Evolutionary conservation across 2,329 filamentous ascomycete species (phyloP).

Genomic region (Talaromyces amestolkiae): DNA sequence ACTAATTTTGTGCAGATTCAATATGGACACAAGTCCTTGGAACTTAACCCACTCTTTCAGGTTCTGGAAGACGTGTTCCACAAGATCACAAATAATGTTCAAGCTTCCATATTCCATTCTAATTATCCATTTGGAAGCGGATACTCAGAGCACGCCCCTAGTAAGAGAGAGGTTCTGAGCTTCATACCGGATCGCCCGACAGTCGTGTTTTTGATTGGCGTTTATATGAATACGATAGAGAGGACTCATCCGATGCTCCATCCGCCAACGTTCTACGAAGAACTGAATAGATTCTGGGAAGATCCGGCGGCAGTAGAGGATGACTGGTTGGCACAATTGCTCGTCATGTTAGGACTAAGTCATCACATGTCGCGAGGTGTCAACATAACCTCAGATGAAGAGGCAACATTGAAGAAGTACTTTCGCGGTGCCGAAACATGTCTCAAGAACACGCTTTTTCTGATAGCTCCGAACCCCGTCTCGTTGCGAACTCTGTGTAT

Average conservation of each 20-base stretch:
- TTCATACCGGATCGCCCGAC: constrained; percentile 15
- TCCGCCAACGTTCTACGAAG: constrained; percentile 39
- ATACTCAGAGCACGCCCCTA: constrained; percentile 12
- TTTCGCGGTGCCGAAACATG: constrained; percentile 22
- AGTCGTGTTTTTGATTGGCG: constrained; percentile 4
- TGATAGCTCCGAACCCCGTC: constrained; percentile 20
- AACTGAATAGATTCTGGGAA: constrained; percentile 37
- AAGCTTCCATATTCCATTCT: constrained; percentile 10
- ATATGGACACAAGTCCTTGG: neutral
- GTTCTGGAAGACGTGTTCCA: constrained; percentile 4
- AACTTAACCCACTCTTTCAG: neutral
- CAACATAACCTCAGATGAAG: constrained; percentile 6
- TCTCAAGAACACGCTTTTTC: constrained; percentile 22
- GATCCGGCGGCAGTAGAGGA: constrained; percentile 19
- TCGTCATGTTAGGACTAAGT: constrained; percentile 23
- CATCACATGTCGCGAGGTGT: constrained; percentile 18
- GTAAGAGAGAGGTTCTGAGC: constrained; percentile 14
- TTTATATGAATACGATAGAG: constrained; percentile 20
- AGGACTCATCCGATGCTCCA: constrained; percentile 33
- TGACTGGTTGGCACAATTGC: constrained; percentile 23
- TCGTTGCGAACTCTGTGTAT: constrained; percentile 23
- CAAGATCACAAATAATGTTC: constrained; percentile 11
- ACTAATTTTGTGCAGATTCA: constrained; percentile 3
- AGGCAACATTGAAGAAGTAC: constrained; percentile 14
- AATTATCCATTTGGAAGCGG: constrained; percentile 20